Evolutionary conservation across 495 filamentous ascomycete species (phyloP).

Genomic region (Viridothelium virens): DNA sequence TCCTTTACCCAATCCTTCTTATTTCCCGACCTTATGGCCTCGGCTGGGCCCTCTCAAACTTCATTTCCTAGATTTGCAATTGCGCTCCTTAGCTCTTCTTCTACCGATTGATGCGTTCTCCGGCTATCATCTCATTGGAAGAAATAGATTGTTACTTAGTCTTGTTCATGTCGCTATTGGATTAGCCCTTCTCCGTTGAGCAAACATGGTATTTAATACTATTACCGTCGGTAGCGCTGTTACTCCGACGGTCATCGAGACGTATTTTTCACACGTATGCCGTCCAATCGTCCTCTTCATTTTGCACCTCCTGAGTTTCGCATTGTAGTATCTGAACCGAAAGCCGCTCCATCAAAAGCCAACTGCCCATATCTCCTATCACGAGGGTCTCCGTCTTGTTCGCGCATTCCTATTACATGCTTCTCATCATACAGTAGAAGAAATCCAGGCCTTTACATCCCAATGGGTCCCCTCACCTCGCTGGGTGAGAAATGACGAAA

Average conservation of each 20-base stretch:
- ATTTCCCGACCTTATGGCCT: background rate
- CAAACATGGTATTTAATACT: conserved; percentile 60
- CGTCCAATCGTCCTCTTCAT: conserved; percentile 5
- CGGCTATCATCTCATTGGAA: no score
- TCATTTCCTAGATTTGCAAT: background rate
- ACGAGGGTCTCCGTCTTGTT: conserved; percentile 84
- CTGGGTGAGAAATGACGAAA: conserved; percentile 74
- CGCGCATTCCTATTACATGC: conserved; percentile 75
- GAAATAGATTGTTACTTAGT: no score
- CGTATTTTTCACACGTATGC: conserved; percentile 69
- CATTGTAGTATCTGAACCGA: conserved; percentile 66
- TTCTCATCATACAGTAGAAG: conserved; percentile 82
- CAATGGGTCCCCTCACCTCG: conserved; percentile 85
- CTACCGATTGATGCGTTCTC: no score
- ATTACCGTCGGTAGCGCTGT: conserved; percentile 64
- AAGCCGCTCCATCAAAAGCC: conserved; percentile 67
- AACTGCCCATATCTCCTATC: conserved; percentile 81
- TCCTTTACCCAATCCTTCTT: background rate
- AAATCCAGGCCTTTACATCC: conserved; percentile 78
- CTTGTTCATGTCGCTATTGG: background rate
- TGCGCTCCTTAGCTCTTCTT: background rate
- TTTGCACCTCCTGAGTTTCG: background rate
- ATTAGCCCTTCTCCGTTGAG: background rate
- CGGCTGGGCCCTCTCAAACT: background rate
- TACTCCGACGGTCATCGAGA: conserved; percentile 69